These are phyloP conservation scores for Boletellus dicymbophilus DNA, from an alignment of 1,284 basidiomycete species.

Conservation along the genomic window DNA sequence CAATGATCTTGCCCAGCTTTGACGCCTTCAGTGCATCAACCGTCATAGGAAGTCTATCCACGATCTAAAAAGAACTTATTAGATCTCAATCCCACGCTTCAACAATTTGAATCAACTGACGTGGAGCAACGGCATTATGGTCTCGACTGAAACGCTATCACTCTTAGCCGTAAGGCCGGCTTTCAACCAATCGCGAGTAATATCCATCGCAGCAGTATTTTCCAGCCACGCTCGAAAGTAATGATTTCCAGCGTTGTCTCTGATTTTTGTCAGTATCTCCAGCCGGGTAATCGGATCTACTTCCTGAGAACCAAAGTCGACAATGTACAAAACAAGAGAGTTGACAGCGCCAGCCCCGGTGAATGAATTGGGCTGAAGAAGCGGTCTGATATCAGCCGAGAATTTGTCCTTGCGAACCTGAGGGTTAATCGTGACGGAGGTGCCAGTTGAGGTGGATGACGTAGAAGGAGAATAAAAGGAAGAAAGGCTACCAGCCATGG, in stretches of 20 bases:
- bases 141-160: constrained; percentile 62
- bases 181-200: constrained; percentile 79
- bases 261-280: constrained; percentile 74
- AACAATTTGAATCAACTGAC: constrained; percentile 47
- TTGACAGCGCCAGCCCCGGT: constrained; percentile 69
- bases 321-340: constrained; percentile 54
- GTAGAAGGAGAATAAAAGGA: constrained; percentile 35
- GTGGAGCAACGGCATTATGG: constrained; percentile 80
- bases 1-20: constrained; percentile 75
- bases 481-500: constrained; percentile 41
- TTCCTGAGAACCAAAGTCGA: constrained; percentile 58
- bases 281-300: constrained; percentile 61
- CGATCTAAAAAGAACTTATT: constrained; percentile 51
- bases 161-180: constrained; percentile 56
- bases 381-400: constrained; percentile 47
- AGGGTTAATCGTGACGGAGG: constrained; percentile 25
- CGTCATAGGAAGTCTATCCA: constrained; percentile 77
- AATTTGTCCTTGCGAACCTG: constrained; percentile 53
- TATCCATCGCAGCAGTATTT: constrained; percentile 67
- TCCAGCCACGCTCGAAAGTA: constrained; percentile 84
- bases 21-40: constrained; percentile 65
- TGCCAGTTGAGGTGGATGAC: constrained; percentile 27
- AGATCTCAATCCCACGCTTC: constrained; percentile 18
- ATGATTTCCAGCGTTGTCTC: constrained; percentile 80
- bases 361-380: constrained; percentile 56